Conservation (phyloP, 257 asterid genomes). For the Plantago elongata region DNA sequence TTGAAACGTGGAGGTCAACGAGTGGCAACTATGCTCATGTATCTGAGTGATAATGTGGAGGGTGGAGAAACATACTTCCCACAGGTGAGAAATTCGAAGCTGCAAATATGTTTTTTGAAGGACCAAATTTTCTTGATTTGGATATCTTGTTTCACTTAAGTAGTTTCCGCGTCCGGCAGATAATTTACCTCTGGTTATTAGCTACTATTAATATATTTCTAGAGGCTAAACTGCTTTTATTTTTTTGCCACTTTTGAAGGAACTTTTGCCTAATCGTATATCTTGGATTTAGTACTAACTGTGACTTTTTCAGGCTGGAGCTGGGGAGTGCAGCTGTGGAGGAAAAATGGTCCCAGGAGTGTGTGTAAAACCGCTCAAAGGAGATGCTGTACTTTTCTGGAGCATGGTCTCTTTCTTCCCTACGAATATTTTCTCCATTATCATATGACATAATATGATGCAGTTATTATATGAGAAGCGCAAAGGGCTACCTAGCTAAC, state of each 20-base stretch:
- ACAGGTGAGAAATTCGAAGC: too few species aligned
- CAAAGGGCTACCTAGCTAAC: too few species aligned
- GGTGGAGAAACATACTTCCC: conserved; percentile 59
- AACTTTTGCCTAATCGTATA: conserved; percentile 12
- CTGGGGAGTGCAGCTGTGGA: conserved; percentile 77
- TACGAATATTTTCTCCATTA: neutral
- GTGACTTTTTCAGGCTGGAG: conserved; percentile 47
- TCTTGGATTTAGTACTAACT: conserved; percentile 15
- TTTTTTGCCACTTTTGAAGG: neutral
- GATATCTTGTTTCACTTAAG: too few species aligned
- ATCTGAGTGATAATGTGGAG: conserved; percentile 42
- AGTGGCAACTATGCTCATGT: conserved; percentile 56
- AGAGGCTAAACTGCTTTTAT: conserved; percentile 11
- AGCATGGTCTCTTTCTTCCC: conserved; percentile 66
- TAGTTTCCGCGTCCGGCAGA: too few species aligned
- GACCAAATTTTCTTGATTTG: too few species aligned
- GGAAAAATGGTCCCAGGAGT: conserved; percentile 65
- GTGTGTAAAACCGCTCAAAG: conserved; percentile 72
- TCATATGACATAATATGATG: neutral
- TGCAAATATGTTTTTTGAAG: too few species aligned
- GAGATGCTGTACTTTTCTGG: conserved; percentile 93
- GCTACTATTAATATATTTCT: neutral
- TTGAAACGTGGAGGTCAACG: conserved; percentile 47
- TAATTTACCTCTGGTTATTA: too few species aligned
- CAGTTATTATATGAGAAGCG: neutral